Evolutionary conservation across 805 yeast species (phyloP).

Genomic region (Limtongozyma cylindracea): DNA sequence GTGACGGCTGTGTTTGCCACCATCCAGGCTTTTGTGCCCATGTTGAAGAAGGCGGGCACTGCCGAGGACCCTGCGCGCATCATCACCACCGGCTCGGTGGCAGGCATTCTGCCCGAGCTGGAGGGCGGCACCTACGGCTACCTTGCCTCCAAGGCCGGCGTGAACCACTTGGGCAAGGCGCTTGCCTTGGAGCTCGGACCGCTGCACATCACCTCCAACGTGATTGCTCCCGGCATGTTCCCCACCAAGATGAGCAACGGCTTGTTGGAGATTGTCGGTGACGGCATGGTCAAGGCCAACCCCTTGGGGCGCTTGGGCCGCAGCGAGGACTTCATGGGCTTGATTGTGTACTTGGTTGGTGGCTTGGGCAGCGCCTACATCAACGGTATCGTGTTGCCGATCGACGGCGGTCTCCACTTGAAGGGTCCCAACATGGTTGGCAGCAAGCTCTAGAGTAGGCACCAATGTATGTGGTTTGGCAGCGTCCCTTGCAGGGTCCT

Average conservation of each 20-base stretch:
- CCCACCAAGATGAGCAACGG: constrained; percentile 57
- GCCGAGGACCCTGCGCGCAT: constrained; percentile 36
- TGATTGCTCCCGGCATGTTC: constrained; percentile 57
- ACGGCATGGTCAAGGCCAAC: constrained; percentile 17
- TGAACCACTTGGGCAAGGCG: constrained; percentile 36
- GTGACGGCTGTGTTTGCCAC: constrained; percentile 43
- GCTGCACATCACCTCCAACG: constrained; percentile 38
- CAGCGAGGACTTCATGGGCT: constrained; percentile 29
- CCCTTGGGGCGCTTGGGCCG: constrained; percentile 41
- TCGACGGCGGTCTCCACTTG: constrained; percentile 44
- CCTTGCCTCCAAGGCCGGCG: constrained; percentile 52
- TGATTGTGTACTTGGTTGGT: constrained; percentile 28
- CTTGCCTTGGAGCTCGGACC: constrained; percentile 46
- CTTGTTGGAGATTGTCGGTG: constrained; percentile 23
- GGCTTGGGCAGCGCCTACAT: constrained; percentile 29
- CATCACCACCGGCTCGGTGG: constrained; percentile 40
- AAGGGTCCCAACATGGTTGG: no score
- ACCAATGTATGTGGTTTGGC: no score
- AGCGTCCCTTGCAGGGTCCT: no score
- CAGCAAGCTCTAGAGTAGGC: no score
- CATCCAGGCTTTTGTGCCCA: constrained; percentile 35
- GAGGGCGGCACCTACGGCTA: constrained; percentile 45
- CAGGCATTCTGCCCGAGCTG: constrained; percentile 18
- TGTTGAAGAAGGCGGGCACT: constrained; percentile 24
- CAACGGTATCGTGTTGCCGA: constrained; percentile 40